A percentile compares a stretch with the other conserved stretches of the same genome.
These are phyloP conservation scores for Monosporascus sp. DNA, from an alignment of 2,329 filamentous ascomycete genomes.

Conservation along the genomic window DNA sequence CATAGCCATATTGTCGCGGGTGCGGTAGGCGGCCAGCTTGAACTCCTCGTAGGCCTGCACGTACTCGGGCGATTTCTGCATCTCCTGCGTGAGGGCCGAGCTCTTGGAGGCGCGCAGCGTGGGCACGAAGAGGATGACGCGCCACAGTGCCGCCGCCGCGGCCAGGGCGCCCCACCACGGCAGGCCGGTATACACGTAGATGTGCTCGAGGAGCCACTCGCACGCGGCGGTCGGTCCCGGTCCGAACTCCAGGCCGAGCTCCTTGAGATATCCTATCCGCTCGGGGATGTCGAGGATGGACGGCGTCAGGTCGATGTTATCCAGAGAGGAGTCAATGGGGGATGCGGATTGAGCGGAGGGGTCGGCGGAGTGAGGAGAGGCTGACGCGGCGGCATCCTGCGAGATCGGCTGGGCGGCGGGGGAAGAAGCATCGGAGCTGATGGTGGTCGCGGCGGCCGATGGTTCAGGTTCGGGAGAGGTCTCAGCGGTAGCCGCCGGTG, in stretches of 20 bases:
- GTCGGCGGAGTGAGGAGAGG: constrained; percentile 5
- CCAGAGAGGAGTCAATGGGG: constrained; percentile 22
- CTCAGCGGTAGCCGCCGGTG: constrained; percentile 1
- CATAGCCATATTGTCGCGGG: constrained; percentile 40
- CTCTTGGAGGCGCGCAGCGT: constrained; percentile 57
- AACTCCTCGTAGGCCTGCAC: constrained; percentile 46
- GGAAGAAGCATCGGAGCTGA: background rate
- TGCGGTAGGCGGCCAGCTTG: constrained; percentile 29
- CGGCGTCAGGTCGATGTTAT: constrained; percentile 31
- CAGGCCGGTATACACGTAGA: constrained; percentile 69
- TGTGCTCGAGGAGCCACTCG: constrained; percentile 73
- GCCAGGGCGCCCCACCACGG: constrained; percentile 81
- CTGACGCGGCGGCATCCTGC: constrained; percentile 3
- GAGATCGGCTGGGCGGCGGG: constrained; percentile 5
- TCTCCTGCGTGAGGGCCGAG: constrained; percentile 53
- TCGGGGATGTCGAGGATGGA: constrained; percentile 60
- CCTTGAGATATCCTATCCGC: constrained; percentile 74
- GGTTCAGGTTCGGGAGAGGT: constrained; percentile 8
- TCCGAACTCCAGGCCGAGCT: constrained; percentile 81
- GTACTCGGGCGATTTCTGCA: constrained; percentile 51
- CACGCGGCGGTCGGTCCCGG: constrained; percentile 70
- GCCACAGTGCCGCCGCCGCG: constrained; percentile 58
- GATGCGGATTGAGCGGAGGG: background rate
- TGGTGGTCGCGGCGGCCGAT: constrained; percentile 2
- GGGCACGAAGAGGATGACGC: constrained; percentile 60